Percentiles rank a stretch among this genome's conserved stretches.
Evolutionary conservation across 1,284 basidiomycete genomes (phyloP).

Genomic region (Baeospora myosura): DNA sequence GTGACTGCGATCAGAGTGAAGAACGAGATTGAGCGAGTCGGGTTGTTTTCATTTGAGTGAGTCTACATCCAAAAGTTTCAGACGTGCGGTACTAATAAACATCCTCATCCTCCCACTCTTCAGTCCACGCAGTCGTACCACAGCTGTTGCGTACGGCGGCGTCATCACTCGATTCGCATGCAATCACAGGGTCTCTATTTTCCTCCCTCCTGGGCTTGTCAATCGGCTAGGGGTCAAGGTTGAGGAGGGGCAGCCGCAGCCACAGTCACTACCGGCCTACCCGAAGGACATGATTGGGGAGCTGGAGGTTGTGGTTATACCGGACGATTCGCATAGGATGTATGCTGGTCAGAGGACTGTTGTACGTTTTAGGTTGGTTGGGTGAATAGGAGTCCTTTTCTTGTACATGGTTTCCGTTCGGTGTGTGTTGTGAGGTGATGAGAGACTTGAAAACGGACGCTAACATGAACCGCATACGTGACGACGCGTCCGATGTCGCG

Average conservation of each 20-base stretch:
- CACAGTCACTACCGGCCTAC: not conserved
- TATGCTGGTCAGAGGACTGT: not conserved
- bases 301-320: slow-evolving; percentile 1
- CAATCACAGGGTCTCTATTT: not conserved
- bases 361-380: not conserved
- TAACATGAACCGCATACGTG: too few relatives aligned
- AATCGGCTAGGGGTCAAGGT: not conserved
- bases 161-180: not conserved
- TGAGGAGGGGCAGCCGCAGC: not conserved
- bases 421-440: too few relatives aligned
- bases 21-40: not conserved
- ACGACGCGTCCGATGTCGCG: too few relatives aligned
- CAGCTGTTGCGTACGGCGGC: not conserved
- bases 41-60: not conserved
- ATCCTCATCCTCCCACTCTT: too few relatives aligned
- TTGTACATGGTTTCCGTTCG: too few relatives aligned
- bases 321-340: slow-evolving; percentile 2
- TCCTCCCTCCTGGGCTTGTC: not conserved
- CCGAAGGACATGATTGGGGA: not conserved
- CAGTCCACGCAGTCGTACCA: not conserved
- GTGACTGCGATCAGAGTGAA: not conserved
- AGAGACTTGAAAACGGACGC: too few relatives aligned
- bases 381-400: too few relatives aligned
- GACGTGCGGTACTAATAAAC: not conserved
- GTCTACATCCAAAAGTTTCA: not conserved